These are phyloP conservation scores for Ganoderma lucidum DNA, from an alignment of 1,284 basidiomycete genomes.

Conservation along the genomic window DNA sequence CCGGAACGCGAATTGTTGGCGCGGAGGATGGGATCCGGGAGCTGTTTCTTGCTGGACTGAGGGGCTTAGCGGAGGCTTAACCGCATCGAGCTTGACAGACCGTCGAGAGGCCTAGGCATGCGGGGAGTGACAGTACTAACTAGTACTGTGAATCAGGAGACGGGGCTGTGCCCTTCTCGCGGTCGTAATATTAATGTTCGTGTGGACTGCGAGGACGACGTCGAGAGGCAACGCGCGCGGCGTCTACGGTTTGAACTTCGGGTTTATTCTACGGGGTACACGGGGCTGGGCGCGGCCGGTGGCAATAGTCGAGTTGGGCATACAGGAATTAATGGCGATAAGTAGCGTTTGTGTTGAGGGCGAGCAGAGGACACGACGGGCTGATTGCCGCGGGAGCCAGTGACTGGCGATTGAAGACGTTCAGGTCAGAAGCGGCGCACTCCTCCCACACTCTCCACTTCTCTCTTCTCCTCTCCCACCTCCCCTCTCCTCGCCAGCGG, in stretches of 20 bases:
- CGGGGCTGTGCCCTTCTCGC: constrained; percentile 4
- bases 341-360: background rate
- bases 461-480: constrained; percentile 30
- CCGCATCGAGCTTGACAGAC: constrained; percentile 14
- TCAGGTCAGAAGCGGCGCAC: constrained; percentile 19
- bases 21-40: background rate
- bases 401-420: constrained; percentile 15
- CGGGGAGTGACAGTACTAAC: background rate
- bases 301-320: background rate
- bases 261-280: background rate
- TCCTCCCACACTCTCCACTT: constrained; percentile 32
- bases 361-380: background rate
- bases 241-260: background rate
- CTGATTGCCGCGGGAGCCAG: constrained; percentile 28
- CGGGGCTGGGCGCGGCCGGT: background rate
- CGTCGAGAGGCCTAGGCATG: constrained; percentile 1
- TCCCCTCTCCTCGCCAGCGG: constrained; percentile 19
- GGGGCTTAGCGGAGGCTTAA: constrained; percentile 4
- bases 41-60: background rate
- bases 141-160: constrained; percentile 4
- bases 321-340: background rate
- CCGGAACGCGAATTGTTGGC: background rate
- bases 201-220: background rate
- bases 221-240: background rate
- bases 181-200: background rate